A percentile compares a stretch with the other conserved stretches of the same genome.
Conservation (phyloP, 1,284 basidiomycete species). For the Leccinum fallax region DNA sequence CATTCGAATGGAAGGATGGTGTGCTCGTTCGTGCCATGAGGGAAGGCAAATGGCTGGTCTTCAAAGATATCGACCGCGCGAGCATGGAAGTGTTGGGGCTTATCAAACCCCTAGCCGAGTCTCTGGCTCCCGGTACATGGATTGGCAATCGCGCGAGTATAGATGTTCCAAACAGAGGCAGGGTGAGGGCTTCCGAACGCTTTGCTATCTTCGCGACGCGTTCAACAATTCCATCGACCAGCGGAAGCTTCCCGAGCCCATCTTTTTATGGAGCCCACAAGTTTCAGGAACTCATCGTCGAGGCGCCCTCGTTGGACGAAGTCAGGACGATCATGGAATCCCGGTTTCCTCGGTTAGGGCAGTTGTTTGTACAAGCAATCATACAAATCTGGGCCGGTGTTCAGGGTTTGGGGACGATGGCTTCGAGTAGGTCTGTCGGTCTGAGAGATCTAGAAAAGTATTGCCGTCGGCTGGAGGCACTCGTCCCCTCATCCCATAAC, state of each 20-base stretch:
- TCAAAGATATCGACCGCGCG: constrained; percentile 92
- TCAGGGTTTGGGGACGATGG: constrained; percentile 48
- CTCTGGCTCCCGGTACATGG: constrained; percentile 72
- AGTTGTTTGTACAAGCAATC: constrained; percentile 47
- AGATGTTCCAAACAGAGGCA: constrained; percentile 68
- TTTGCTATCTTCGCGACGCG: constrained; percentile 86
- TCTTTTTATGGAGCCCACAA: constrained; percentile 84
- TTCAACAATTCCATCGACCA: constrained; percentile 52
- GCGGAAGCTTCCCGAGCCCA: constrained; percentile 50
- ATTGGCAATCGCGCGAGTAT: constrained; percentile 76
- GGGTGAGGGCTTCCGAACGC: constrained; percentile 69
- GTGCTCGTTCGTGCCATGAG: constrained; percentile 89
- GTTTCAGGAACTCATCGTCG: constrained; percentile 71
- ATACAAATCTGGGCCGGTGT: constrained; percentile 67
- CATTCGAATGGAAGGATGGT: constrained; percentile 97
- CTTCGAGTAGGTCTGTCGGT: constrained; percentile 66
- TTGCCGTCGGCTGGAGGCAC: constrained; percentile 71
- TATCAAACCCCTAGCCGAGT: constrained; percentile 82
- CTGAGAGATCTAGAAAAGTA: constrained; percentile 90
- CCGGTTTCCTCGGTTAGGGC: constrained; percentile 65
- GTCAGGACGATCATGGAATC: constrained; percentile 68
- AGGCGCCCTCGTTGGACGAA: constrained; percentile 65
- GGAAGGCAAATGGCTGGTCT: constrained; percentile 91
- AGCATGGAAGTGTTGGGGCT: constrained; percentile 86
- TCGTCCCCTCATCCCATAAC: constrained; percentile 54